Evolutionary conservation across 352 stramenopile species (phyloP).

Genomic region (Phytophthora cryptogea): DNA sequence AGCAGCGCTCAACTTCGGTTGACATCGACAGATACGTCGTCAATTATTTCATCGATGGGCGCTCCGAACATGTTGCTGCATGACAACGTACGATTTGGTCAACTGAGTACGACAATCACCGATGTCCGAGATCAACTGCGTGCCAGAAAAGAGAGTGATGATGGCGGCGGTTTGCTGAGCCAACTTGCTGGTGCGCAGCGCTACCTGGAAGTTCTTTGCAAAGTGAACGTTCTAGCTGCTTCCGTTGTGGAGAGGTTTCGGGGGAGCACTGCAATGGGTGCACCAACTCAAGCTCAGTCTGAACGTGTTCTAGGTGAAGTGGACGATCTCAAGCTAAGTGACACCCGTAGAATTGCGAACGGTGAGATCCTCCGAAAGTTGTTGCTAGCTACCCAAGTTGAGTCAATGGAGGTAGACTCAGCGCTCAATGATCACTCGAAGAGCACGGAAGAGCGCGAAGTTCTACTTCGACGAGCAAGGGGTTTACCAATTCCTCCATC

Average conservation of each 20-base stretch:
- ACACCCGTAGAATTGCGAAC: constrained; percentile 33
- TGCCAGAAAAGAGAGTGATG: constrained; percentile 20
- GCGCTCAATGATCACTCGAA: constrained; percentile 45
- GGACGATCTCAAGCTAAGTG: constrained; percentile 24
- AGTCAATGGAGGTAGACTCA: constrained; percentile 28
- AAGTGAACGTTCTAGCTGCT: constrained; percentile 34
- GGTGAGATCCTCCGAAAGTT: constrained; percentile 45
- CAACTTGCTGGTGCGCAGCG: constrained; percentile 21
- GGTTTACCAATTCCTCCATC: constrained; percentile 45
- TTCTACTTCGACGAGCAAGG: constrained; percentile 39
- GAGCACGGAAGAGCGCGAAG: constrained; percentile 55
- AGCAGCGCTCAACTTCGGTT: constrained; percentile 2
- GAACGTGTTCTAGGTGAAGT: constrained; percentile 40
- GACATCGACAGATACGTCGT: constrained; percentile 9
- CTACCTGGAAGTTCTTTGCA: constrained; percentile 38
- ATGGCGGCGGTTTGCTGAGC: constrained; percentile 14
- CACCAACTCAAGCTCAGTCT: constrained; percentile 33
- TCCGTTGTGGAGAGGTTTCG: constrained; percentile 19
- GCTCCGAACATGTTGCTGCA: constrained; percentile 24
- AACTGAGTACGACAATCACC: constrained; percentile 15
- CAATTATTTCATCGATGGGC: constrained; percentile 23
- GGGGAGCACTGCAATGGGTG: constrained; percentile 15
- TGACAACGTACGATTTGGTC: constrained; percentile 29
- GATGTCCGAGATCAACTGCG: constrained; percentile 17
- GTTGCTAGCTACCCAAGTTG: constrained; percentile 33